Evolutionary conservation across 1,139 yeast species (phyloP), one percentile per base, ranked within the genome.

Genomic region (Blastobotrys persicus): DNA sequence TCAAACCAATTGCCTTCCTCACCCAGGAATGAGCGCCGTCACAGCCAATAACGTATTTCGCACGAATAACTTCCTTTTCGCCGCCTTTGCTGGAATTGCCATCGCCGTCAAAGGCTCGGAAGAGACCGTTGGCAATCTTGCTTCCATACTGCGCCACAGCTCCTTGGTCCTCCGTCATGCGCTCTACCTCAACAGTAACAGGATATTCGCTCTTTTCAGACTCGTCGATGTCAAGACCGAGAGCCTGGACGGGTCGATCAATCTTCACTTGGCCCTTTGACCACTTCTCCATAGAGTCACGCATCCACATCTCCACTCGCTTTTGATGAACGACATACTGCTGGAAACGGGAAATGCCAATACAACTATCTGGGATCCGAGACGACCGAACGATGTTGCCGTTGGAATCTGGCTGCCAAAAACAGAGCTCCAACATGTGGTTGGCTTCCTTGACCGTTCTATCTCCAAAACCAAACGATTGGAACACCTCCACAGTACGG

Each of bases 21-120:
- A 67, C 71, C 69, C 70, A 66, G 13, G 70, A 65, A 49, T 69
- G 73, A 14, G 73, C 74, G 43, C 74, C 73, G 53, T 70, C 73
- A 43, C 67, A 58, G 23, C 73, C 74, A 41, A 70, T 49, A 39
- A 69, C 68, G 54, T 68, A 69, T 50, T 69, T 69, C 31, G 72
- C 69, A 35, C 62, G 54, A 42, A 69, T 64, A 18, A 44, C 47
- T 45, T 48, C 56, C 38, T 26, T 39, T 13, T 46, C 49, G 7
- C 47, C 53, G 18, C 50, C 51, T n/a, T 28, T 31, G 13, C 47
- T 40, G 13, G 49, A 31, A 47, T 52, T 47, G 4, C 51, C 46
- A 48, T 67, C 70, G 32, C 70, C 71, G 20, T 63, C 70, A 50
- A 66, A 67, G 42, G 59, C 62, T 45, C 71, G 55, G 59, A 59